Conservation (phyloP, 306 rosid genomes). For the Sicyos edulis region DNA sequence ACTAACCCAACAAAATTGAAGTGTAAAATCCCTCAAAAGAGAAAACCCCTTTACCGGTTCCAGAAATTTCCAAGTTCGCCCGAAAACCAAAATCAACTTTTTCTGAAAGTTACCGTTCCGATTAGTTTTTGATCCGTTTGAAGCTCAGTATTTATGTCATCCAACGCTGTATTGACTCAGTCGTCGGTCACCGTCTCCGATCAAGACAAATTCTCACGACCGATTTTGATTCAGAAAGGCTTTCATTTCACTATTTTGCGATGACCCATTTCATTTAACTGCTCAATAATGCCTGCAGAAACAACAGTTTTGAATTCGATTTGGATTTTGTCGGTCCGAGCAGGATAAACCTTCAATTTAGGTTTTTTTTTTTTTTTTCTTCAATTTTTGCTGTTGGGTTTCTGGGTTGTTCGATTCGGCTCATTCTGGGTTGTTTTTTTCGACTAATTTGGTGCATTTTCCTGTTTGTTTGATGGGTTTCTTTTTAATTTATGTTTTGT, state of each 20-base stretch:
- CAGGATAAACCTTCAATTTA: background rate
- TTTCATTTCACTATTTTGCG: background rate
- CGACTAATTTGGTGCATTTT: background rate
- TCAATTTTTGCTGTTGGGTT: slow-evolving; percentile 1
- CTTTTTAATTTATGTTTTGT: background rate
- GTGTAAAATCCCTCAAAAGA: background rate
- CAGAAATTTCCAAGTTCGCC: background rate
- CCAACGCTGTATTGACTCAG: background rate
- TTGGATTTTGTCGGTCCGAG: slow-evolving; percentile 9
- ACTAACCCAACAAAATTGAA: background rate
- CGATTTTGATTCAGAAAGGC: background rate
- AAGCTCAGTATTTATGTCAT: background rate
- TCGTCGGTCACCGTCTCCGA: slow-evolving; percentile 16
- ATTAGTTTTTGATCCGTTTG: background rate
- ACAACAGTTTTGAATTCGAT: background rate
- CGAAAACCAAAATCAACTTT: too few species aligned
- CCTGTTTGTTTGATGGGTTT: background rate
- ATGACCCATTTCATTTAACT: slow-evolving; percentile 12
- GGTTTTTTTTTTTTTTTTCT: too few species aligned
- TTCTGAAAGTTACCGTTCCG: too few species aligned
- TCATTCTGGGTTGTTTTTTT: slow-evolving; percentile 3
- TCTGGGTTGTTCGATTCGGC: slow-evolving; percentile 13
- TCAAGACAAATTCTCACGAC: background rate
- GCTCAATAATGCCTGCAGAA: background rate
- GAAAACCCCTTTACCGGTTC: background rate